These are phyloP conservation scores for Glycine latifolia DNA, from an alignment of 306 rosid species.

Conservation along the genomic window DNA sequence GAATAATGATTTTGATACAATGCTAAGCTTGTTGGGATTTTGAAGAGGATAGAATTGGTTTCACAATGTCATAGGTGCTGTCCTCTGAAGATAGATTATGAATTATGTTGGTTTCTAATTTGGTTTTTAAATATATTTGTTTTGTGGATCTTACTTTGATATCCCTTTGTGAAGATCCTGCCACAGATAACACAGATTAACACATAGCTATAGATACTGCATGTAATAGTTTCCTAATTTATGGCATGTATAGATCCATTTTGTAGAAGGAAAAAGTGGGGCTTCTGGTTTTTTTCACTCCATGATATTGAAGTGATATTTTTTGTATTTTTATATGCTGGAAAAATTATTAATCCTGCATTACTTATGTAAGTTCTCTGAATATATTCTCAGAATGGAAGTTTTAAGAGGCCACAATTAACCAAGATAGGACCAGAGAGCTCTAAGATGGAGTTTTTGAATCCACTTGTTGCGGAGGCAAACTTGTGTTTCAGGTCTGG, in stretches of 20 bases:
- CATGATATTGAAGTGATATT: conserved; percentile 27
- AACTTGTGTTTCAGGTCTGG: too few relatives aligned
- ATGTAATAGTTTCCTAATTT: conserved; percentile 14
- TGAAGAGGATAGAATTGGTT: too few relatives aligned
- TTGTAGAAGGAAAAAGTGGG: neutral
- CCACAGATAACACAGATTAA: neutral
- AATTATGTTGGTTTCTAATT: too few relatives aligned
- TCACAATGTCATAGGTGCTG: too few relatives aligned
- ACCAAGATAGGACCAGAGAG: conserved; percentile 46
- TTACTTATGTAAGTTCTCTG: conserved; percentile 30
- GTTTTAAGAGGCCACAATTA: conserved; percentile 46
- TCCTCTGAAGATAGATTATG: too few relatives aligned
- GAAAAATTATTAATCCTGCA: conserved; percentile 30
- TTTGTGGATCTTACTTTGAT: too few relatives aligned
- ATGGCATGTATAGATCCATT: neutral
- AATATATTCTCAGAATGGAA: conserved; percentile 54
- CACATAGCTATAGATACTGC: neutral
- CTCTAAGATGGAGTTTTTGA: conserved; percentile 46
- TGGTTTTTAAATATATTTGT: too few relatives aligned
- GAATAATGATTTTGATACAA: too few relatives aligned
- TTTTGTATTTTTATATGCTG: conserved; percentile 11
- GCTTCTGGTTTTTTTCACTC: conserved; percentile 21
- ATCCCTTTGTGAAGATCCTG: too few relatives aligned
- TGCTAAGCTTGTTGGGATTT: too few relatives aligned
- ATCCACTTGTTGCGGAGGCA: too few relatives aligned